Evolutionary conservation across 2,329 filamentous ascomycete species (phyloP), one percentile per base, ranked within the genome.

Genomic region (Alternaria brassicicola): DNA sequence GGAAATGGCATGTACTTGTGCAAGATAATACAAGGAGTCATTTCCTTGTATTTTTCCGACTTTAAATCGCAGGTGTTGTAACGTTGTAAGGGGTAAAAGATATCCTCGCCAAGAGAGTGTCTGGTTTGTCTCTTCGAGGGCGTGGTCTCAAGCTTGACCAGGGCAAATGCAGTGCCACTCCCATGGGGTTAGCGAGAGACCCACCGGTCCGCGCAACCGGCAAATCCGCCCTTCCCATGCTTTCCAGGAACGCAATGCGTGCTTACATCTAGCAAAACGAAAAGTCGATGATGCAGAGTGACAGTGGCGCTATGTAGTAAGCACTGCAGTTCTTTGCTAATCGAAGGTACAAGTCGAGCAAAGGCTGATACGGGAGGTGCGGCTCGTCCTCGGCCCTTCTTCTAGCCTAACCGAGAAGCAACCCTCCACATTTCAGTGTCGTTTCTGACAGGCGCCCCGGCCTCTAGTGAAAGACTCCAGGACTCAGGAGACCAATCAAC

Each of bases 81-180:
- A n/a, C n/a, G n/a, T n/a, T n/a, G n/a, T n/a, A n/a, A n/a, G n/a
- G n/a, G n/a, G n/a, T n/a, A n/a, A n/a, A n/a, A n/a, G n/a, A n/a
- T n/a, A n/a, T n/a, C n/a, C n/a, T n/a, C n/a, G n/a, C n/a, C n/a
- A n/a, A n/a, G n/a, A n/a, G n/a, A n/a, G n/a, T n/a, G n/a, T n/a
- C n/a, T n/a, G n/a, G n/a, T n/a, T n/a, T n/a, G n/a, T n/a, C n/a
- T n/a, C n/a, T n/a, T n/a, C n/a, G n/a, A n/a, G 17, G 26, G 23
- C 49, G 19, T 30, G 49, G 50, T 57, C 52, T 54, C 55, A 45
- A 42, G 49, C 46, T 13, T 6, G 55, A 57, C 50, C 50, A 47
- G 50, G 42, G 21, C 21, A 26, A 57, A 54, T 57, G 50, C 55
- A 57, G 9, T 41, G 43, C n/a, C 15, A 21, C 12, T 30, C 30